Evolutionary conservation across 805 yeast species (phyloP), one percentile per base, ranked within the genome.

Genomic region (Kazachstania taianensis): DNA sequence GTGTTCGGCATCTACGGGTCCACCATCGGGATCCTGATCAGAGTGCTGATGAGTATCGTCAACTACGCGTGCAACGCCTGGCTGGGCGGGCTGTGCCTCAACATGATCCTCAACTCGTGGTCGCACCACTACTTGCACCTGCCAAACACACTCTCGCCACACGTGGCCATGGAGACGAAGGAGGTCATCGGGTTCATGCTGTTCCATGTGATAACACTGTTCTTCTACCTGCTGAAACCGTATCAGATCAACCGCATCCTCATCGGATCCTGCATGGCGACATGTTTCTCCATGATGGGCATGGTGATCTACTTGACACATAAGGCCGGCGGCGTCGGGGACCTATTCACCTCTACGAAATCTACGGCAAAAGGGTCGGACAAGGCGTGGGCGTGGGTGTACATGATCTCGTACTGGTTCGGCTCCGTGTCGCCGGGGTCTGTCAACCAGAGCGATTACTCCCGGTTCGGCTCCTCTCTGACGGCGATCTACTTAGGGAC

Each of bases 1-100:
- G 61, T 63, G 2, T 70, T 69, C 50, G 75, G 74, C 15, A 62
- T 68, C 18, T 56, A 52, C 36, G 74, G 74, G 8, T 61, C 67
- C 1, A 50, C 52, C 5, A 39, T 67, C 20, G 72, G 71, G 10
- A 59, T 68, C 22, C 29, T 59, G 22, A 59, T 66, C 9, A 53
- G 71, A 50, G 59, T 67, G 7, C 45, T 69, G 28, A 51, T 72
- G 44, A 59, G 69, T 28, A 58, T 71, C 30, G 71, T 72, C 16
- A 67, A 66, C 56, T 70, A 62, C 40, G 75, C 68, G 1, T 61
- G 69, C 1, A 58, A 65, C 37, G 62, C 68, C 5, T 69, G 67
- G 62, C 35, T 67, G 34, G 73, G 73, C 32, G 70, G 69, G 1
- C 46, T 62, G 15, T 57, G 66, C 45, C 38, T 67, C 2, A 59